Percentiles rank a stretch among this genome's conserved stretches.
phyloP scores from a whole-genome alignment of 225 moss, liverwort and hornwort species.

The Climacium dendroides region DNA sequence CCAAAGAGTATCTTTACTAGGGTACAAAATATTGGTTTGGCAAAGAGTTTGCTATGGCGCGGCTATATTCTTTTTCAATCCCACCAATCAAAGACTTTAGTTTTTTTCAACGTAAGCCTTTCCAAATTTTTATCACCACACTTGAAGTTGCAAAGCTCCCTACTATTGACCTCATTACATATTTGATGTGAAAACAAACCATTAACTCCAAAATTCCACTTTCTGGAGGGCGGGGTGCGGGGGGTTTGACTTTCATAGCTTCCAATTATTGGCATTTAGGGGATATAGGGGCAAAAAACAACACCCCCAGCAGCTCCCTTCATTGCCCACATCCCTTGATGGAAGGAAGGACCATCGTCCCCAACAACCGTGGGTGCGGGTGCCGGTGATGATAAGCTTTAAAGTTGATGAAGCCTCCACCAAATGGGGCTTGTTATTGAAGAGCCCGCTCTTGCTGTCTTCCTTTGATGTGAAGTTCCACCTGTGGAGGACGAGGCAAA shows the following conservation, averaged over 20 bases:
- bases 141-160: accelerated
- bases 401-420: too few relatives aligned
- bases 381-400: neutral
- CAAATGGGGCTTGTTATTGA: too few relatives aligned
- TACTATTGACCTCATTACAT: accelerated
- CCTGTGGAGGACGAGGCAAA: neutral
- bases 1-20: accelerated
- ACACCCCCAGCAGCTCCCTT: neutral
- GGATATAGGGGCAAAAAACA: neutral
- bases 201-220: neutral
- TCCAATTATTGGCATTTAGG: neutral
- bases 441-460: too few relatives aligned
- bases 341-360: neutral
- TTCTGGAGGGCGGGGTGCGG: neutral
- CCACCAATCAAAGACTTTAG: accelerated
- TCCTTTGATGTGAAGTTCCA: neutral
- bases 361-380: accelerated
- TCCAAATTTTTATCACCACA: neutral
- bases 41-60: accelerated
- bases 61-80: accelerated
- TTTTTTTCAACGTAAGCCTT: accelerated
- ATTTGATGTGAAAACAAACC: accelerated
- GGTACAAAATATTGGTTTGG: accelerated
- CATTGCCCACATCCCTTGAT: neutral
- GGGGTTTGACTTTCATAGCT: neutral